Evolutionary conservation across 1,284 basidiomycete species (phyloP).

Genomic region (Trametes pubescens): DNA sequence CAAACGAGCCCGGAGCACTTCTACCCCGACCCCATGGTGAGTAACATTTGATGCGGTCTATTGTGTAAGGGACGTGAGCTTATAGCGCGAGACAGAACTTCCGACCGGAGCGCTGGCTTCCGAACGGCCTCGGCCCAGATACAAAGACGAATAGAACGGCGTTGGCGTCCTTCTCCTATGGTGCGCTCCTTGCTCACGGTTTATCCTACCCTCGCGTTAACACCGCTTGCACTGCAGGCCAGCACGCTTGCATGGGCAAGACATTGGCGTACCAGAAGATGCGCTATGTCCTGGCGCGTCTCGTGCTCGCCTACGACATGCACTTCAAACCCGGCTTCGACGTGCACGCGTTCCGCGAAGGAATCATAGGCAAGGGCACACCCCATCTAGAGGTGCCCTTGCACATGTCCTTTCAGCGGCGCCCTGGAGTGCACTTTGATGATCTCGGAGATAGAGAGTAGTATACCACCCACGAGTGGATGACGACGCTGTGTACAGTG

Average conservation of each 20-base stretch:
- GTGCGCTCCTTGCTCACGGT: conserved; percentile 14
- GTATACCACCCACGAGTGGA: neutral
- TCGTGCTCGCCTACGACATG: conserved; percentile 32
- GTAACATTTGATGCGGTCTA: neutral
- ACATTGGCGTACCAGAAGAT: conserved; percentile 37
- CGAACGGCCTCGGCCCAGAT: conserved; percentile 26
- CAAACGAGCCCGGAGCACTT: conserved; percentile 37
- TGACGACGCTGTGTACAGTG: too few relatives aligned
- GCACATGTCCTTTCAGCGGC: conserved; percentile 9
- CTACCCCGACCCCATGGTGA: conserved; percentile 33
- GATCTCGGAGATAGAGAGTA: neutral
- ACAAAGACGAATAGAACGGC: conserved; percentile 25
- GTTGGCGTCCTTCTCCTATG: conserved; percentile 34
- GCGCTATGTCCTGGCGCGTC: conserved; percentile 30
- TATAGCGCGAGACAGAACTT: conserved; percentile 24
- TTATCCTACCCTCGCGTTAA: too few relatives aligned
- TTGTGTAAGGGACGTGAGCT: neutral
- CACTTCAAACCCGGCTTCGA: conserved; percentile 27
- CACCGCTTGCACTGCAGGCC: conserved; percentile 3
- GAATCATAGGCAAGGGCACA: conserved; percentile 32
- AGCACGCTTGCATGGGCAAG: conserved; percentile 36
- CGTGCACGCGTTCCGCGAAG: conserved; percentile 19
- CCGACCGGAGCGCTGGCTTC: conserved; percentile 39
- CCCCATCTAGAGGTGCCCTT: conserved; percentile 30
- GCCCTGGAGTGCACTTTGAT: conserved; percentile 7